These are phyloP conservation scores for Calonectria montana DNA, from an alignment of 2,329 filamentous ascomycete species.

Conservation along the genomic window DNA sequence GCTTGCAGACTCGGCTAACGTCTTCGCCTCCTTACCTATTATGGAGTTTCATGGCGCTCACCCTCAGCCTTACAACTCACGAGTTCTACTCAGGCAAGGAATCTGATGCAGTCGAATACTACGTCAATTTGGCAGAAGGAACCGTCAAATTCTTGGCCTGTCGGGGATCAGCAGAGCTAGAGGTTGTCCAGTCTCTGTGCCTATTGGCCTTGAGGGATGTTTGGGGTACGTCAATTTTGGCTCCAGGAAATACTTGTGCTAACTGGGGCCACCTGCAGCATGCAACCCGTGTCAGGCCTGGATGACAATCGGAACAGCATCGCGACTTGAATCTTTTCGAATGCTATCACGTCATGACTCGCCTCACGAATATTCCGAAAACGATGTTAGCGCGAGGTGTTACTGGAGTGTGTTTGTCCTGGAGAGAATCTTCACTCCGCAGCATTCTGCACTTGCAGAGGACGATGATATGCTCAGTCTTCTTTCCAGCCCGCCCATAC, in stretches of 20 bases:
- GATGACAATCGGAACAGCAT: background rate
- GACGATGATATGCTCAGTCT: background rate
- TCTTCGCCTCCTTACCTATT: background rate
- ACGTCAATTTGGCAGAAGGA: background rate
- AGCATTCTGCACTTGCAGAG: background rate
- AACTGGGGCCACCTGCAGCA: background rate
- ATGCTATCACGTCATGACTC: background rate
- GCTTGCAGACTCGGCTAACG: background rate
- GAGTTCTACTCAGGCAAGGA: background rate
- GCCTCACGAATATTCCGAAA: background rate
- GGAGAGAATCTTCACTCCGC: background rate
- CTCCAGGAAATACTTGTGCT: background rate
- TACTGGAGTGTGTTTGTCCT: background rate
- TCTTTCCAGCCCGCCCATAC: background rate
- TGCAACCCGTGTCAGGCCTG: background rate
- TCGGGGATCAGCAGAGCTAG: background rate
- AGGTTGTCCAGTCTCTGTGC: background rate
- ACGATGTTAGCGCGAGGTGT: background rate
- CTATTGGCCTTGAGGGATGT: background rate
- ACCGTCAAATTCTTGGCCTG: background rate
- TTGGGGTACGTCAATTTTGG: background rate
- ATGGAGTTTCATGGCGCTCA: background rate
- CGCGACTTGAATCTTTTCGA: background rate
- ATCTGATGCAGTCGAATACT: background rate
- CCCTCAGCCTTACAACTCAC: conserved; percentile 1